Evolutionary conservation across 106 monocot species (phyloP), one percentile per base, ranked within the genome.

Genomic region (Amphibolis antarctica): DNA sequence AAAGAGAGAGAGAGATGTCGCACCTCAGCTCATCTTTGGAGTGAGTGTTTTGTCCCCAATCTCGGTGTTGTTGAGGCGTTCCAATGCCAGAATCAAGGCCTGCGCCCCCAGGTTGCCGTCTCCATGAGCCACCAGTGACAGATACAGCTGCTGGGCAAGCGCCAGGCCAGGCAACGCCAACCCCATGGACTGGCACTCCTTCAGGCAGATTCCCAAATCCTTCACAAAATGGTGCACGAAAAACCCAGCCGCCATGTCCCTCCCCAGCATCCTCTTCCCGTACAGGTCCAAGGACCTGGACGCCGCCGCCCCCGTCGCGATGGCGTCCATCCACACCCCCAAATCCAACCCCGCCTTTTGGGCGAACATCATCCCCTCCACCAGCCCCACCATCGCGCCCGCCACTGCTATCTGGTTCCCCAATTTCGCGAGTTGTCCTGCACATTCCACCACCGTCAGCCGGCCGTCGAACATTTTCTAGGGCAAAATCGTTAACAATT

Each of bases 371-470:
- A 96, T 89, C 19, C 89, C 94, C 76, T 96, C 94, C 31, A 89
- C 86, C 12, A 96, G 44, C 59, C 94, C 94, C 11, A 96, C 71
- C 94, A 96, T 96, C 49, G 86, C 89, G 28, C 83, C 81, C 13
- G 89, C 83, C 43, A 96, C 82, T 14, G 78, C 83, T 10, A 89
- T 82, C 67, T 96, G 94, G 76, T 96, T 96, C n/a, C 89, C 89
- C 46, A 89, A 72, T 58, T 96, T 96, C 29, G 94, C 81, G 47
- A 79, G 63, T 71, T 89, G 89, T 27, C 89, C 94, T 61, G 57
- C 14, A 1, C 0, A 4, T 12, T 13, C 48, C 10, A 49, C n/a
- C n/a, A 49, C 48, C 11, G 28, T 57, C 28, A 13, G 17, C 24
- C 12, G 14, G 14, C 14, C 36, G 2, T 4, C n/a, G n/a, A n/a